Percentiles rank a stretch among this genome's conserved stretches.
Conservation (phyloP, 805 yeast species). For the Diddensiella transvaalensis region DNA sequence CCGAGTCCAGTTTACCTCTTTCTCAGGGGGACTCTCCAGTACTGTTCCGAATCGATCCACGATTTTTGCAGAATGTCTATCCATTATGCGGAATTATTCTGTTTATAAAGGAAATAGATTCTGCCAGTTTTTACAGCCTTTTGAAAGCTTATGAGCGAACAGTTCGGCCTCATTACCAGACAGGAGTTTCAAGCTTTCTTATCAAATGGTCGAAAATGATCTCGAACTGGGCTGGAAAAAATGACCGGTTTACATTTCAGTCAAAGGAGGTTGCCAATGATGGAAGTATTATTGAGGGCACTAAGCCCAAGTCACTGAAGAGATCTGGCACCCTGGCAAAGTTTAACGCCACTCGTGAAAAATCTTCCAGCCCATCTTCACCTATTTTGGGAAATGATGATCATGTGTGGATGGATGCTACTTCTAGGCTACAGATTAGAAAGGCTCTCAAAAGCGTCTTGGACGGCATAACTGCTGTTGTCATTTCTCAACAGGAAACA, state of each 20-base stretch:
- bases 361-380: background rate
- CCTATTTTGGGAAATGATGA: constrained; percentile 4
- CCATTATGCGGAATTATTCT: constrained; percentile 48
- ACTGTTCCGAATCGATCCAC: constrained; percentile 23
- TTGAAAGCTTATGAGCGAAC: constrained; percentile 40
- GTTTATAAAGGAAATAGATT: constrained; percentile 58
- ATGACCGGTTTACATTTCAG: constrained; percentile 18
- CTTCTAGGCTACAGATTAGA: constrained; percentile 8
- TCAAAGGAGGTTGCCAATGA: background rate
- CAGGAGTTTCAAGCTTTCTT: constrained; percentile 31
- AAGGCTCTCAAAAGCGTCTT: constrained; percentile 7
- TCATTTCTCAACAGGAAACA: constrained; percentile 44
- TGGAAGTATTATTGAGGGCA: background rate
- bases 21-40: constrained; percentile 14
- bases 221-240: constrained; percentile 12
- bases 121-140: constrained; percentile 43
- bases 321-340: constrained; percentile 25
- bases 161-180: constrained; percentile 37
- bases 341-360: constrained; percentile 8
- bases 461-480: constrained; percentile 12
- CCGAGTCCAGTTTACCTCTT: constrained; percentile 12
- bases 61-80: constrained; percentile 24
- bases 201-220: constrained; percentile 28
- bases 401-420: constrained; percentile 8
- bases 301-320: constrained; percentile 19